phyloP scores from a whole-genome alignment of 495 filamentous ascomycete genomes.

The Penicillium salamii region DNA sequence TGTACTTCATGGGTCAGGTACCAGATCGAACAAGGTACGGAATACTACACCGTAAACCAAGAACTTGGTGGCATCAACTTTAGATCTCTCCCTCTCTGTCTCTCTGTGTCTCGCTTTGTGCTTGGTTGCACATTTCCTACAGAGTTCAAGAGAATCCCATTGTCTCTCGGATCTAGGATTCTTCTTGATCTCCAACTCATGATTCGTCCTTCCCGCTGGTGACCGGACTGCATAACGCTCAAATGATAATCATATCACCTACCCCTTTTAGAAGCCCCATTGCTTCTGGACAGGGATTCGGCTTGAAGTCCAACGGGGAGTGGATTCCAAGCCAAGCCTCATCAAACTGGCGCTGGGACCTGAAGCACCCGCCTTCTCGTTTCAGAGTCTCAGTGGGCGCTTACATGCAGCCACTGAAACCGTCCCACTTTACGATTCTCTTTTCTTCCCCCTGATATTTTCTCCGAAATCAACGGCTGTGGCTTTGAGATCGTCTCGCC shows the following conservation, averaged over 20 bases:
- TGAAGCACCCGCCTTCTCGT: conserved; percentile 34
- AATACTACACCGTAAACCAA: too few species aligned
- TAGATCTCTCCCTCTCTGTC: too few species aligned
- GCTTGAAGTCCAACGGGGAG: conserved; percentile 12
- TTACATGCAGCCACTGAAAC: conserved; percentile 33
- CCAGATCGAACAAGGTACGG: not conserved
- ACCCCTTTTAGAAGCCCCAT: conserved; percentile 4
- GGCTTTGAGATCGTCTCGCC: conserved; percentile 5
- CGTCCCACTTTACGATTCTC: not conserved
- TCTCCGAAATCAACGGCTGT: conserved; percentile 22
- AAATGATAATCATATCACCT: conserved; percentile 16
- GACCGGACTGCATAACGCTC: conserved; percentile 19
- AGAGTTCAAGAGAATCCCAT: not conserved
- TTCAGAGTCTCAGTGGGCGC: conserved; percentile 33
- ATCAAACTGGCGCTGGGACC: conserved; percentile 35
- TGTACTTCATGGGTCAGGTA: not conserved
- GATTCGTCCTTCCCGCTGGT: conserved; percentile 5
- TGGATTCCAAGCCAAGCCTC: conserved; percentile 18
- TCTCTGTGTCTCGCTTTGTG: too few species aligned
- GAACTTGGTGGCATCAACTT: not conserved
- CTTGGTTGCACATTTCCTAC: too few species aligned
- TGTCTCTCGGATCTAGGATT: not conserved
- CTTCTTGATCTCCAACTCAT: too few species aligned
- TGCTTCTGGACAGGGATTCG: conserved; percentile 1
- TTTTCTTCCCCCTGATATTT: conserved; percentile 10